Evolutionary conservation across 306 rosid species (phyloP).

Genomic region (Cicer judaicum): DNA sequence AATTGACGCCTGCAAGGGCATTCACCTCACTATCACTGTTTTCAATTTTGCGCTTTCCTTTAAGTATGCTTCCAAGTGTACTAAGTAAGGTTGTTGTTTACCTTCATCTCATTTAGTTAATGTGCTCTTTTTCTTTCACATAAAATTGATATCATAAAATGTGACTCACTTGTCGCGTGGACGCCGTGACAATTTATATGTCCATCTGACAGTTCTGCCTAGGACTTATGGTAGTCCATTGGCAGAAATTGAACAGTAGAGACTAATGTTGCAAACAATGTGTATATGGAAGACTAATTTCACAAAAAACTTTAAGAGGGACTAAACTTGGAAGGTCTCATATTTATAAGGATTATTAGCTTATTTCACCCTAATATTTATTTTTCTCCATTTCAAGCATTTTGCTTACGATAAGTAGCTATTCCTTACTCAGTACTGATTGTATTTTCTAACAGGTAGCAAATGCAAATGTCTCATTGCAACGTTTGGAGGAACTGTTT

Average conservation of each 20-base stretch:
- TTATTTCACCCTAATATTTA: neutral
- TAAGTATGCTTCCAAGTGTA: constrained; percentile 76
- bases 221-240: no score
- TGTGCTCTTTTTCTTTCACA: neutral
- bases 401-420: constrained; percentile 12
- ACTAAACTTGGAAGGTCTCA: no score
- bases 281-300: no score
- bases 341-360: no score
- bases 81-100: constrained; percentile 72
- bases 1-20: constrained; percentile 87
- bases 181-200: no score
- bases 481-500: constrained; percentile 81
- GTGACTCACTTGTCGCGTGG: no score
- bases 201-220: no score
- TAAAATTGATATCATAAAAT: neutral
- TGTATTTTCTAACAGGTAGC: constrained; percentile 62
- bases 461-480: constrained; percentile 81
- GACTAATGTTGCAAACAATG: no score
- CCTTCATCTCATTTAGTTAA: constrained; percentile 2
- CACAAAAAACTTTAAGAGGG: no score
- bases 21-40: constrained; percentile 88
- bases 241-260: no score
- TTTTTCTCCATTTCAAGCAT: constrained; percentile 18
- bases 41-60: constrained; percentile 72
- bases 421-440: constrained; percentile 10